phyloP scores from a whole-genome alignment of 495 filamentous ascomycete genomes.

The Daldinia grandis region DNA sequence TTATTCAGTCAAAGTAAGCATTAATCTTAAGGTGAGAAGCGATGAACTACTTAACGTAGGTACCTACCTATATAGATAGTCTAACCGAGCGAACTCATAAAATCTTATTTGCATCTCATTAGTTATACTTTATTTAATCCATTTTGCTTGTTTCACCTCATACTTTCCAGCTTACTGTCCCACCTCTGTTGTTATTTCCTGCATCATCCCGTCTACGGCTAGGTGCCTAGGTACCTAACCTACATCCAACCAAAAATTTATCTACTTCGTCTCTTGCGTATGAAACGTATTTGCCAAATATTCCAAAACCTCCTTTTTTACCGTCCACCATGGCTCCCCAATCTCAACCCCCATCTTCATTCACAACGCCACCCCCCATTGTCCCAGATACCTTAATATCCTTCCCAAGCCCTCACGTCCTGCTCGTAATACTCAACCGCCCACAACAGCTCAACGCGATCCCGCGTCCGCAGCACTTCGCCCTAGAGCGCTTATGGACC shows the following conservation, averaged over 20 bases:
- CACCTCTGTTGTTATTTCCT: too few relatives aligned
- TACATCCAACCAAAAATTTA: too few relatives aligned
- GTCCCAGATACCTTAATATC: slow-evolving; percentile 57
- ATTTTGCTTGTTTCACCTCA: too few relatives aligned
- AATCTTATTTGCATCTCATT: too few relatives aligned
- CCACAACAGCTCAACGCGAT: slow-evolving; percentile 67
- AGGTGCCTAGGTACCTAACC: not conserved
- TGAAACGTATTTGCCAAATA: not conserved
- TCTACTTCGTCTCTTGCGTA: too few relatives aligned
- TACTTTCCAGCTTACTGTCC: too few relatives aligned
- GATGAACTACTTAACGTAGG: not conserved
- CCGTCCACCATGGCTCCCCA: slow-evolving; percentile 13
- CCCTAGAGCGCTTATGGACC: slow-evolving; percentile 60
- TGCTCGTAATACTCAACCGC: slow-evolving; percentile 70
- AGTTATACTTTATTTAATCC: too few relatives aligned
- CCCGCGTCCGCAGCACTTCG: slow-evolving; percentile 57
- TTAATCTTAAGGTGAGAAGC: not conserved
- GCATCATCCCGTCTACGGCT: too few relatives aligned
- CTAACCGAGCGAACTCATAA: too few relatives aligned
- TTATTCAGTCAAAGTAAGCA: not conserved
- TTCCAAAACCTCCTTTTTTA: not conserved
- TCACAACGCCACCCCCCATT: slow-evolving; percentile 44
- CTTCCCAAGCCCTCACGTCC: slow-evolving; percentile 64
- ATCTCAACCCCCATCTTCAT: slow-evolving; percentile 24
- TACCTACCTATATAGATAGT: too few relatives aligned